A percentile compares a stretch with the other conserved stretches of the same genome.
Conservation (phyloP, 2,329 filamentous ascomycete species). For the Fusarium veterinarium region DNA sequence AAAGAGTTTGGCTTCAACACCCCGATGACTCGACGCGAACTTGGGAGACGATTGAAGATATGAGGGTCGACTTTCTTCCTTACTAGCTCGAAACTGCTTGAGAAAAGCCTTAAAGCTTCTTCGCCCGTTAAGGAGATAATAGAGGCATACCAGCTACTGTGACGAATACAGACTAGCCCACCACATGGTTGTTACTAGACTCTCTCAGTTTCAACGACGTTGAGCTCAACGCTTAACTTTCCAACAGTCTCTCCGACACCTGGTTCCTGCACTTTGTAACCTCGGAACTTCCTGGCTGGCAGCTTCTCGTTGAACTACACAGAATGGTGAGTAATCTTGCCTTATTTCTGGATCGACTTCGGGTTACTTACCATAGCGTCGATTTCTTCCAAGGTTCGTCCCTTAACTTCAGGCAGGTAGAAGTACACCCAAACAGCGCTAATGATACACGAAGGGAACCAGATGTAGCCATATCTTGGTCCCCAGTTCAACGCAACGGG, state of each 20-base stretch:
- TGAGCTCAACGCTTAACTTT: conserved; percentile 25
- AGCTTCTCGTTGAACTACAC: conserved; percentile 28
- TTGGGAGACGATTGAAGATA: neutral
- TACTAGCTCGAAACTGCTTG: neutral
- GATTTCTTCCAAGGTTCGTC: conserved; percentile 38
- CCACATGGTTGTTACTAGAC: neutral
- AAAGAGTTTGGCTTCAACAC: conserved; percentile 12
- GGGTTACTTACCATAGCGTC: conserved; percentile 28
- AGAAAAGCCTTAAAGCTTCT: no score
- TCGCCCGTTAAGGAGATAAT: accelerated
- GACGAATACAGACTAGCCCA: accelerated
- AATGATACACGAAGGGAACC: conserved; percentile 40
- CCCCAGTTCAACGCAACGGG: conserved; percentile 40
- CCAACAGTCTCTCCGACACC: neutral
- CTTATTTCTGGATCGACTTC: accelerated
- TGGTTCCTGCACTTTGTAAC: neutral
- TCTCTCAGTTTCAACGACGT: conserved; percentile 23
- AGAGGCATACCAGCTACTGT: neutral
- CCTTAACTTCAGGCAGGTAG: conserved; percentile 36
- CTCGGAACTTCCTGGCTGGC: conserved; percentile 31
- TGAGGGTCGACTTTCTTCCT: neutral
- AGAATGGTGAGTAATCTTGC: neutral
- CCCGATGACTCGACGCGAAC: neutral
- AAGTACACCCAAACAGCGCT: conserved; percentile 38
- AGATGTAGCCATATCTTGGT: conserved; percentile 40